Conservation (phyloP, 441 rosid genomes). For the Aquilaria agallochum region DNA sequence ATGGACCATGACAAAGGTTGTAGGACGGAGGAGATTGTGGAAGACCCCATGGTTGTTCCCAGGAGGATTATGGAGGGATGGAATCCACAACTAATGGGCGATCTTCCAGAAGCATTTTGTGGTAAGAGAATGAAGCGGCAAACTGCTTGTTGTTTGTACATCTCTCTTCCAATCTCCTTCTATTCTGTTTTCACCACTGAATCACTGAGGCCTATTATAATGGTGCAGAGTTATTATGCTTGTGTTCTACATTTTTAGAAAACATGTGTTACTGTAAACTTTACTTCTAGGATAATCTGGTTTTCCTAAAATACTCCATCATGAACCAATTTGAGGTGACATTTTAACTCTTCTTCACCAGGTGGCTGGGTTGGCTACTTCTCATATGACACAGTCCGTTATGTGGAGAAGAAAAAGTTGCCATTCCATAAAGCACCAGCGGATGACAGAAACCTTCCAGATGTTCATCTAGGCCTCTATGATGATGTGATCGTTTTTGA, state of each 20-base stretch:
- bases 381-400: conserved; percentile 92
- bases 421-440: conserved; percentile 66
- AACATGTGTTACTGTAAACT: no score
- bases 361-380: conserved; percentile 99
- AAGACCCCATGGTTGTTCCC: conserved; percentile 90
- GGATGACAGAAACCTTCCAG: conserved; percentile 92
- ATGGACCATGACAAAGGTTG: conserved; percentile 69
- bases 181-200: background rate
- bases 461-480: conserved; percentile 90
- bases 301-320: no score
- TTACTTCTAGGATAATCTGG: no score
- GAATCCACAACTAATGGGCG: conserved; percentile 77
- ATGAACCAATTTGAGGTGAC: no score
- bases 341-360: conserved; percentile 26
- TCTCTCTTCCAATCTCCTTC: background rate
- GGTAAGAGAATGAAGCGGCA: conserved; percentile 35
- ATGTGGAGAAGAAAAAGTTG: conserved; percentile 80
- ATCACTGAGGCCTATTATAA: no score
- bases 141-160: background rate
- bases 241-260: background rate
- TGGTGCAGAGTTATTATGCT: background rate
- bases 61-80: conserved; percentile 76
- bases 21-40: conserved; percentile 68
- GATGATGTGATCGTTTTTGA: conserved; percentile 84
- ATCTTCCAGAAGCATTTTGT: conserved; percentile 84